A percentile compares a stretch with the other conserved stretches of the same genome.
phyloP scores from a whole-genome alignment of 805 yeast species.

The Wickerhamomyces canadensis region DNA sequence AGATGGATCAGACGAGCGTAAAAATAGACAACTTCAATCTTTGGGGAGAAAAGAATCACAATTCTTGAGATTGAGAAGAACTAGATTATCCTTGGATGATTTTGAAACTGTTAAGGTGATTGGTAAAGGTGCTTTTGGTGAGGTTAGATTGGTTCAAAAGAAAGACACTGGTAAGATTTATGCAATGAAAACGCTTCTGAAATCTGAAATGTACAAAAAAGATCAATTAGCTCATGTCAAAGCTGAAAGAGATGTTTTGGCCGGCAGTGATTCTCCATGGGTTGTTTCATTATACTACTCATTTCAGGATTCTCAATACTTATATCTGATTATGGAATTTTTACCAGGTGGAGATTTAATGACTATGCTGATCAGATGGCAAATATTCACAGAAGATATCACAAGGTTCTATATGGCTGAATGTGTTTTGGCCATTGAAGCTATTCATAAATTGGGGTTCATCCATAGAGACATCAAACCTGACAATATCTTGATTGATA shows the following conservation, averaged over 20 bases:
- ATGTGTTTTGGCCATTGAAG: slow-evolving; percentile 93
- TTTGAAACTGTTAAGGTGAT: slow-evolving; percentile 96
- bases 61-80: slow-evolving; percentile 78
- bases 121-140: slow-evolving; percentile 99
- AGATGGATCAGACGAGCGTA: slow-evolving; percentile 61
- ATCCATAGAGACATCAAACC: slow-evolving; percentile 98
- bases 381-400: slow-evolving; percentile 88
- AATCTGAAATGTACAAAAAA: slow-evolving; percentile 75
- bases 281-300: slow-evolving; percentile 90
- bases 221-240: slow-evolving; percentile 95
- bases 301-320: slow-evolving; percentile 86
- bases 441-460: slow-evolving; percentile 90
- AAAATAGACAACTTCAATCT: slow-evolving; percentile 68
- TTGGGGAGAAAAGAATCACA: slow-evolving; percentile 89
- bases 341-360: slow-evolving; percentile 99
- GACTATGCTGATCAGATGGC: slow-evolving; percentile 88
- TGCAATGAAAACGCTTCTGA: slow-evolving; percentile 87
- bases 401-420: slow-evolving; percentile 94
- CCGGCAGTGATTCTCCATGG: slow-evolving; percentile 96
- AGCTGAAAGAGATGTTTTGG: slow-evolving; percentile 93
- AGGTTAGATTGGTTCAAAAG: slow-evolving; percentile 90
- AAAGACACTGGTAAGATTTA: slow-evolving; percentile 92
- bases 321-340: slow-evolving; percentile 96
- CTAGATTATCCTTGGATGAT: slow-evolving; percentile 88
- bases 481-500: slow-evolving; percentile 86